Evolutionary conservation across 148 eudicot species (phyloP).

Genomic region (Camellia granthamiana): DNA sequence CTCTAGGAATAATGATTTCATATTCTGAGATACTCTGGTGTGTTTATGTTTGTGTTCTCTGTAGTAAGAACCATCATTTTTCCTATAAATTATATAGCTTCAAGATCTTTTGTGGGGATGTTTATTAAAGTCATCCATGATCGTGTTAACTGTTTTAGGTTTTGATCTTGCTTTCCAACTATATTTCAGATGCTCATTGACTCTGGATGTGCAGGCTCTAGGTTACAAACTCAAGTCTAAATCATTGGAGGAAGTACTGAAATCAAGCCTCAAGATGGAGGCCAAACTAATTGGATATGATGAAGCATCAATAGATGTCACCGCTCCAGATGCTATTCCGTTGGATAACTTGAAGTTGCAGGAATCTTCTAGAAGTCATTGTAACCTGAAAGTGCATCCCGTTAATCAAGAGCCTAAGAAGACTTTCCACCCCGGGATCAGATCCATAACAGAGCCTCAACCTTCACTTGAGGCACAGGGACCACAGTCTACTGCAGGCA

Average conservation of each 20-base stretch:
- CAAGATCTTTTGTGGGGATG: background rate
- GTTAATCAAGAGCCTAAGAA: slow-evolving; percentile 12
- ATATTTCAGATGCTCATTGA: slow-evolving; percentile 5
- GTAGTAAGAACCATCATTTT: background rate
- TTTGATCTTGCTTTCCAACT: background rate
- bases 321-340: slow-evolving; percentile 29
- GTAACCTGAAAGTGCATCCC: slow-evolving; percentile 23
- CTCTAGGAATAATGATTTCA: background rate
- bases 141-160: background rate
- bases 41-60: background rate
- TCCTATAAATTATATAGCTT: slow-evolving; percentile 1
- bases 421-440: slow-evolving; percentile 1
- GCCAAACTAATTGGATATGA: slow-evolving; percentile 79
- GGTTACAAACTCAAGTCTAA: slow-evolving; percentile 62
- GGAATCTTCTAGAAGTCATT: slow-evolving; percentile 26
- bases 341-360: slow-evolving; percentile 32
- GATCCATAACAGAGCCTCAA: slow-evolving; percentile 23
- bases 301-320: slow-evolving; percentile 49
- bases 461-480: slow-evolving; percentile 17
- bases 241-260: slow-evolving; percentile 66
- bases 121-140: background rate
- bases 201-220: slow-evolving; percentile 54
- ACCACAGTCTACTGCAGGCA: slow-evolving; percentile 16
- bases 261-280: slow-evolving; percentile 42
- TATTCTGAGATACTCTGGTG: background rate